A percentile compares a stretch with the other conserved stretches of the same genome.
These are phyloP conservation scores for Hypholoma sublateritium DNA, from an alignment of 768 basidiomycete species.

Conservation along the genomic window DNA sequence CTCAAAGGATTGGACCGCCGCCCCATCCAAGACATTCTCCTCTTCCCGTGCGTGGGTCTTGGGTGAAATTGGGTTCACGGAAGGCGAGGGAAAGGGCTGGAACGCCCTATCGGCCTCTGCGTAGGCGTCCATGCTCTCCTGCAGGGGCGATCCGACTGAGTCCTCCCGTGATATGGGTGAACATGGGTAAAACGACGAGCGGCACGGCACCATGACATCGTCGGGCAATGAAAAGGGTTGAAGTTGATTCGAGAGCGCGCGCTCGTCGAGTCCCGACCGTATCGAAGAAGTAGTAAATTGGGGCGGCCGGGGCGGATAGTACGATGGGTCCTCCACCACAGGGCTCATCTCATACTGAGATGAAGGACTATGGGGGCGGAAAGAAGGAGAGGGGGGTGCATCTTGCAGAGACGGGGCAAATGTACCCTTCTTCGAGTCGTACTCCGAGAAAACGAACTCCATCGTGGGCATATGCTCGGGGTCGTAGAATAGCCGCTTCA, in stretches of 20 bases:
- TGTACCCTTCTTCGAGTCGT: slow-evolving; percentile 11
- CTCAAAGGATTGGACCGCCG: neutral
- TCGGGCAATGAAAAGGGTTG: neutral
- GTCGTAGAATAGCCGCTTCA: slow-evolving; percentile 11
- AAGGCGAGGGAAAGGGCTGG: neutral
- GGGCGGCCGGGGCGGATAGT: neutral
- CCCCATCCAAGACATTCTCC: neutral
- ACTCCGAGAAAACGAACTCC: slow-evolving; percentile 10
- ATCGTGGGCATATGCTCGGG: slow-evolving; percentile 9
- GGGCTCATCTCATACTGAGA: slow-evolving; percentile 1
- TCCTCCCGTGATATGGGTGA: slow-evolving; percentile 8
- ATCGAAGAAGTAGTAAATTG: neutral
- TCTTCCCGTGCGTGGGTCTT: neutral
- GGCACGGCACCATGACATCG: neutral
- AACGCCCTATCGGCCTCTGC: slow-evolving; percentile 2
- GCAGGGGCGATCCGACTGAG: slow-evolving; percentile 7
- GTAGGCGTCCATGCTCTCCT: slow-evolving; percentile 8
- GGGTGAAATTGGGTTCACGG: neutral
- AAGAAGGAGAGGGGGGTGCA: neutral
- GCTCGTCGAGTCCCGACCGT: neutral
- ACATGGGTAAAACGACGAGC: neutral
- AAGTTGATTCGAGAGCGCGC: neutral
- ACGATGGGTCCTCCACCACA: slow-evolving; percentile 2
- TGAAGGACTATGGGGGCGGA: neutral
- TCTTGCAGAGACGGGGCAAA: slow-evolving; percentile 9